Base-by-base conservation (phyloP, 768 basidiomycete genomes). In the Dacryopinax primogenitus region DNA sequence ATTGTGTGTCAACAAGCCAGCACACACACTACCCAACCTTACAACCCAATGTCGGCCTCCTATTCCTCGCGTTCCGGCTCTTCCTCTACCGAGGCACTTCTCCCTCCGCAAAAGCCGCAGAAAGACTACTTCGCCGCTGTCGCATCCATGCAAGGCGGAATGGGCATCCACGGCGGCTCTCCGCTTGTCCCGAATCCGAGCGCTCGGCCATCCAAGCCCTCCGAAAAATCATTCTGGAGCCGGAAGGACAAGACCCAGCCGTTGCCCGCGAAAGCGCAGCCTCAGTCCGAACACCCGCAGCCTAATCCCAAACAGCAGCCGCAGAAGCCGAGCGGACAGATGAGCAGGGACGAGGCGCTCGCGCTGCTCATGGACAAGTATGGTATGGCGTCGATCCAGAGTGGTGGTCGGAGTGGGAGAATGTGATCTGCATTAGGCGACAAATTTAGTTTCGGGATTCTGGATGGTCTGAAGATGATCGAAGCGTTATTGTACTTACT, bases 311-410 rank as follows among this genome's bases (percentile, higher is more conserved):
- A 26, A 30, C 30, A 9, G 51, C 26, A 58, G 51, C 51, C 51
- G 51, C 26, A 28, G 51, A 11, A 58, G 51, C 51, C 51, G 9
- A 30, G 30, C 30, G 51, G 4, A 4, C 11, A 58, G 26, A 58
- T 58, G 51, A 58, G 51, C 18, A 26, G 51, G 26, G 51, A 58
- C 9, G 51, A 58, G 18, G 51, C 51, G 51, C 51, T 58, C 7
- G 51, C 4, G 51, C 11, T 58, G 51, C 51, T 58, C 15, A 58
- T 58, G 51, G 51, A 58, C 51, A 58, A 58, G 51, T 58, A 58
- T 58, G 51, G 51, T 7, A 58, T 58, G 51, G 51, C 51, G 4
- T 58, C 51, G 26, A 18, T 58, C 4, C 51, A 58, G 51, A 11
- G 26, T 3, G 51, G 51, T 13, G 51, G 13, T 23, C 51, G 51